Percentiles rank a stretch among this genome's conserved stretches.
Conservation (phyloP, 2,329 filamentous ascomycete genomes). For the Aspergillus tamarii region DNA sequence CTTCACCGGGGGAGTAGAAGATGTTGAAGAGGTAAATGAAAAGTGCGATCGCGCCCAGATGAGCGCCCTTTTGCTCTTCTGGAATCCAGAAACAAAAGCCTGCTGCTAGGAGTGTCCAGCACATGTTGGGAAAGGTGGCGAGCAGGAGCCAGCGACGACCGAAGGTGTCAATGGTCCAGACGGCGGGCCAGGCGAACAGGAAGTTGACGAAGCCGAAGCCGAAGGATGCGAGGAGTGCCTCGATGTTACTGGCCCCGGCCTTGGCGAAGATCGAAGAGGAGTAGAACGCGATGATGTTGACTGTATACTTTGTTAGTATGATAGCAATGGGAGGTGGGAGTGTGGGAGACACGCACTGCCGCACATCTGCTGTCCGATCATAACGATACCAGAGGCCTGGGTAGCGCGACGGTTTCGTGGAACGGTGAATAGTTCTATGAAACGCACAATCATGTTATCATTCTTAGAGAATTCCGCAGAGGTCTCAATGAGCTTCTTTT, state of each 20-base stretch:
- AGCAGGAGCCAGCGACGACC: constrained; percentile 65
- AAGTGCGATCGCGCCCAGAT: constrained; percentile 59
- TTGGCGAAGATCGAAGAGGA: constrained; percentile 61
- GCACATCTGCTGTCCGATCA: constrained; percentile 77
- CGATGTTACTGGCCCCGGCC: constrained; percentile 58
- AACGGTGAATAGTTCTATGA: constrained; percentile 56
- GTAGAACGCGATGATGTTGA: constrained; percentile 79
- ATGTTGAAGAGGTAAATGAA: constrained; percentile 69
- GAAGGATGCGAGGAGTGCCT: constrained; percentile 66
- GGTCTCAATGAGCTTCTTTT: constrained; percentile 32
- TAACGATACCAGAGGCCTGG: constrained; percentile 75
- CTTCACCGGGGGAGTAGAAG: constrained; percentile 68
- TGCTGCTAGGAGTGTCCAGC: constrained; percentile 65
- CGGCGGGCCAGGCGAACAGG: constrained; percentile 64
- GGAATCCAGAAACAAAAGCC: constrained; percentile 62
- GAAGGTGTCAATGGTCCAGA: constrained; percentile 69
- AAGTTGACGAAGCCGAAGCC: constrained; percentile 71
- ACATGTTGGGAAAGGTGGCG: constrained; percentile 70
- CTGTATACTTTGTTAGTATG: neutral
- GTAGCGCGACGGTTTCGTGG: constrained; percentile 63
- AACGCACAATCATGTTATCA: constrained; percentile 64
- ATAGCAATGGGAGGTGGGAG: neutral
- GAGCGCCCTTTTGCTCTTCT: constrained; percentile 39
- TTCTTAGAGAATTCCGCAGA: constrained; percentile 37
- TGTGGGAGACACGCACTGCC: constrained; percentile 39